Evolutionary conservation across 2,329 filamentous ascomycete genomes (phyloP).

Genomic region (Colletotrichum noveboracense): DNA sequence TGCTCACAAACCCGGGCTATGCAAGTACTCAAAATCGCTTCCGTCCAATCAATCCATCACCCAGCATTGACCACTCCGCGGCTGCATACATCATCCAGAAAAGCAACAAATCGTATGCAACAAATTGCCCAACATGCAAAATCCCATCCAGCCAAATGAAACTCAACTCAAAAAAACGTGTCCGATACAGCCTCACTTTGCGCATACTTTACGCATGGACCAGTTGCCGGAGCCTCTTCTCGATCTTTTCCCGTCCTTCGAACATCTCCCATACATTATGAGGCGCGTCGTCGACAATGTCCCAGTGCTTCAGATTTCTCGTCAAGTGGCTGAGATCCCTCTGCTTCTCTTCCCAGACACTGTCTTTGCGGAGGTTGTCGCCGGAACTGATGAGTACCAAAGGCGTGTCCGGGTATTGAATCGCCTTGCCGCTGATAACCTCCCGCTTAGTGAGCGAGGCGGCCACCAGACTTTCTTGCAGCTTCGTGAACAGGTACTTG

Average conservation of each 20-base stretch:
- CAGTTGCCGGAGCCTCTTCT: conserved; percentile 77
- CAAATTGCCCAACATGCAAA: not conserved
- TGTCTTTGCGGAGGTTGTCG: conserved; percentile 67
- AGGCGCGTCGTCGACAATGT: conserved; percentile 83
- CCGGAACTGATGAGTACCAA: conserved; percentile 86
- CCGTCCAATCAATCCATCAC: not conserved
- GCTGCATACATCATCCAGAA: not conserved
- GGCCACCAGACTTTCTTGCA: conserved; percentile 92
- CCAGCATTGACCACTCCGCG: not conserved
- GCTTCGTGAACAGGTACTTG: conserved; percentile 85
- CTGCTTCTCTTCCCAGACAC: conserved; percentile 84
- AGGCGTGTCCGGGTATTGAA: conserved; percentile 78
- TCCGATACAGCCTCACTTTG: not conserved
- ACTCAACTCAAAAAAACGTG: not conserved
- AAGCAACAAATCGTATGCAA: not conserved
- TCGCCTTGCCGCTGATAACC: conserved; percentile 76
- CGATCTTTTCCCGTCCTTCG: conserved; percentile 76
- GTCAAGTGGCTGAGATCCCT: conserved; percentile 83
- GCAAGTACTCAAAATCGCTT: not conserved
- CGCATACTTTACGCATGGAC: conserved; percentile 42
- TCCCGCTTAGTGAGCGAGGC: conserved; percentile 85
- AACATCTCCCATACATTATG: conserved; percentile 84
- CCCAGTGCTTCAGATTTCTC: conserved; percentile 80
- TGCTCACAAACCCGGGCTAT: not conserved
- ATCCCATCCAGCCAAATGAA: not conserved